Evolutionary conservation across 108 stramenopile genomes (phyloP).

Genomic region (Chaetoceros tenuissimus): DNA sequence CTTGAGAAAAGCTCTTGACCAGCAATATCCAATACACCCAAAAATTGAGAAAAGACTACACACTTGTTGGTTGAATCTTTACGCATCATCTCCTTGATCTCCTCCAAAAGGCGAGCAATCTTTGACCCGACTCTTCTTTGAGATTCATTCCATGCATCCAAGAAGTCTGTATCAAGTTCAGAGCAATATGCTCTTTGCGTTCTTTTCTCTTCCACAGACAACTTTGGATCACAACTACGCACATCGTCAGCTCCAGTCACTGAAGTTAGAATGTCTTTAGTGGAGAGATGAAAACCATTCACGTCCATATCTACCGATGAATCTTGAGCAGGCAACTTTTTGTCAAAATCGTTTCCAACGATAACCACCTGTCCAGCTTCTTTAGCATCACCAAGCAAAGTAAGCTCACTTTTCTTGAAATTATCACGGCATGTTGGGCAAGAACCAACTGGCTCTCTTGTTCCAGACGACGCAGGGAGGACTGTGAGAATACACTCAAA

Average conservation of each 20-base stretch:
- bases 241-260: slow-evolving; percentile 7
- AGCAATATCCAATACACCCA: slow-evolving; percentile 10
- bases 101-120: too few relatives aligned
- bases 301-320: slow-evolving; percentile 4
- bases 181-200: too few relatives aligned
- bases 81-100: slow-evolving; percentile 10
- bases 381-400: slow-evolving; percentile 14
- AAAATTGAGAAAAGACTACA: slow-evolving; percentile 18
- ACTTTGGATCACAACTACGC: too few relatives aligned
- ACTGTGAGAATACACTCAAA: slow-evolving; percentile 13
- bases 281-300: slow-evolving; percentile 12
- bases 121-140: too few relatives aligned
- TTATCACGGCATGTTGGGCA: slow-evolving; percentile 10
- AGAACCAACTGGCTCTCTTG: slow-evolving; percentile 10
- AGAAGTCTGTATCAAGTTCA: too few relatives aligned
- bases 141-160: too few relatives aligned
- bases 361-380: slow-evolving; percentile 1
- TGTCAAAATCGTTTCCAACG: slow-evolving; percentile 3
- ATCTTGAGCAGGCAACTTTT: slow-evolving; percentile 1
- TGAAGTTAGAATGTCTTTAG: slow-evolving; percentile 1
- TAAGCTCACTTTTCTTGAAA: slow-evolving; percentile 6
- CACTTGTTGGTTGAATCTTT: slow-evolving; percentile 11
- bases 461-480: slow-evolving; percentile 2
- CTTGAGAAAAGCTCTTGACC: slow-evolving; percentile 14
- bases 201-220: too few relatives aligned